A percentile compares a stretch with the other conserved stretches of the same genome.
Conservation (phyloP, 345 rosid species). For the Dovyalis caffra region DNA sequence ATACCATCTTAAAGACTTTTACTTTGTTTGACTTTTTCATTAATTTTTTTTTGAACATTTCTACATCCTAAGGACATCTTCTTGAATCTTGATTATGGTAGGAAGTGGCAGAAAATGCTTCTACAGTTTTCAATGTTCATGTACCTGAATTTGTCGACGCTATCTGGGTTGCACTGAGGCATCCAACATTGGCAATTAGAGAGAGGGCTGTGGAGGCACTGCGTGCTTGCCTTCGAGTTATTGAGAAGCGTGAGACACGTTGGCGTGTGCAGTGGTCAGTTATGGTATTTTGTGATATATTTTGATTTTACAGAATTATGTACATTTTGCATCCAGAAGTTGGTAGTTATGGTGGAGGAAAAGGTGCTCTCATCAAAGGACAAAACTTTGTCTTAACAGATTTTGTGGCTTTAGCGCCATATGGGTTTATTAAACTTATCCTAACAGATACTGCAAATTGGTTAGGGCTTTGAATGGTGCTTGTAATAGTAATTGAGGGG, state of each 20-base stretch:
- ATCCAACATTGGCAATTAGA: conserved; percentile 81
- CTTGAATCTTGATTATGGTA: conserved; percentile 29
- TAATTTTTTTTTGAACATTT: neutral
- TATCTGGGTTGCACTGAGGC: conserved; percentile 98
- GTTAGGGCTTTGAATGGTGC: neutral
- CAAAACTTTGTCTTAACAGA: neutral
- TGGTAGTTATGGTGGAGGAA: neutral
- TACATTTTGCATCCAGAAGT: neutral
- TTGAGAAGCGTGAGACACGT: conserved; percentile 99
- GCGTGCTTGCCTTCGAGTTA: conserved; percentile 99
- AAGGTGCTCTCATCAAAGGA: neutral
- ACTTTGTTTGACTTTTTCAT: neutral
- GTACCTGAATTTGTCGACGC: conserved; percentile 96
- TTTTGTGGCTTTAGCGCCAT: neutral
- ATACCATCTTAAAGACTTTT: neutral
- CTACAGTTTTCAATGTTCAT: conserved; percentile 96
- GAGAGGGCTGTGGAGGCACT: conserved; percentile 96
- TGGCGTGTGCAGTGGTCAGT: conserved; percentile 99
- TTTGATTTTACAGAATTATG: neutral
- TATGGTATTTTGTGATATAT: neutral
- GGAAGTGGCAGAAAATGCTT: conserved; percentile 99
- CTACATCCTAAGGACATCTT: neutral
- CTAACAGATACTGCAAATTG: no score
- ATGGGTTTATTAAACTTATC: neutral
- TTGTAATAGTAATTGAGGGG: neutral